Conservation (phyloP, 805 yeast species). For the Saturnispora ahearnii region DNA sequence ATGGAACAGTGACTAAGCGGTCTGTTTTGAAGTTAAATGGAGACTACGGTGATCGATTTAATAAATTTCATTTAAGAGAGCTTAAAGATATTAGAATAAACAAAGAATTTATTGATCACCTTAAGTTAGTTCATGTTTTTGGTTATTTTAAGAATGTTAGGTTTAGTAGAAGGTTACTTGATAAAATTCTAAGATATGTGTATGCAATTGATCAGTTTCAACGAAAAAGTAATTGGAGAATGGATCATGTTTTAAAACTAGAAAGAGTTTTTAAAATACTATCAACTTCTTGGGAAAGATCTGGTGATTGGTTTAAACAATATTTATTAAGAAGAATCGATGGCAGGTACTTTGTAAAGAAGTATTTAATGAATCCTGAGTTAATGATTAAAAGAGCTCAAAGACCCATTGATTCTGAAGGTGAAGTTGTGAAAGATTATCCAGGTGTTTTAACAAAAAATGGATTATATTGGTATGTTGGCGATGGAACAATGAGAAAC, state of each 20-base stretch:
- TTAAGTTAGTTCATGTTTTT: not conserved
- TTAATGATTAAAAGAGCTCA: not conserved
- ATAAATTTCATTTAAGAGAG: not conserved
- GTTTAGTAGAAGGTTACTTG: not conserved
- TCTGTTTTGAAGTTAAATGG: not conserved
- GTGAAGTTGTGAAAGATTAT: not conserved
- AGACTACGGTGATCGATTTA: not conserved
- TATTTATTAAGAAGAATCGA: constrained; percentile 3
- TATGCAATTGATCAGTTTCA: constrained; percentile 7
- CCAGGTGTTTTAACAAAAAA: constrained; percentile 1
- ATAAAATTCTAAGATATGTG: constrained; percentile 8
- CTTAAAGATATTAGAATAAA: constrained; percentile 4
- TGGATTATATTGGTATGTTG: constrained; percentile 1
- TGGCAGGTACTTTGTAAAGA: constrained; percentile 5
- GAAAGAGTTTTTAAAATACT: constrained; percentile 4
- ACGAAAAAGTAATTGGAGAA: not conserved
- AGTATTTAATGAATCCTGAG: not conserved
- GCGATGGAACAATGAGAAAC: not conserved
- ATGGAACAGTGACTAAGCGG: not conserved
- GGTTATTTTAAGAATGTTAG: not conserved
- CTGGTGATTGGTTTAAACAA: not conserved
- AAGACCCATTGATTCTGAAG: not conserved
- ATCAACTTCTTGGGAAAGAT: not conserved
- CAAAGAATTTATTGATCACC: not conserved
- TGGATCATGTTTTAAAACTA: constrained; percentile 1